These are phyloP conservation scores for Austroboletus festivus DNA, from an alignment of 768 basidiomycete genomes.

Conservation along the genomic window DNA sequence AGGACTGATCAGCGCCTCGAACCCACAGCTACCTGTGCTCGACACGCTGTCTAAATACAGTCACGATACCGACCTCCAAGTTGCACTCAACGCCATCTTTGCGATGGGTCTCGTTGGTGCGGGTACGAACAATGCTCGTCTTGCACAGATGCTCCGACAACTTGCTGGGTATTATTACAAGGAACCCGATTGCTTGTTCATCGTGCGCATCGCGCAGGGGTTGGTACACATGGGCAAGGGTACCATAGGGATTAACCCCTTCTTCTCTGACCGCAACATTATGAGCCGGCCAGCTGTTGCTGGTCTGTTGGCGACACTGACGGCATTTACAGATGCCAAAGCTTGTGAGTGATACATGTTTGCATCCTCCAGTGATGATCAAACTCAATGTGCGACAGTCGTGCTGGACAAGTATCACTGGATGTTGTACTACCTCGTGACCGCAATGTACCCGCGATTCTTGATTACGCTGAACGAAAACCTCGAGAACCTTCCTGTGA, in stretches of 20 bases:
- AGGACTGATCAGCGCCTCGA: slow-evolving; percentile 91
- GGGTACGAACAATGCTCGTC: slow-evolving; percentile 96
- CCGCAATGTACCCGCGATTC: slow-evolving; percentile 98
- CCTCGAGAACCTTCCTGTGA: slow-evolving; percentile 80
- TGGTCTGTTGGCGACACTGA: slow-evolving; percentile 81
- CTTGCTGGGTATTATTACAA: slow-evolving; percentile 98
- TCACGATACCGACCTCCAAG: slow-evolving; percentile 96
- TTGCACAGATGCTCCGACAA: slow-evolving; percentile 96
- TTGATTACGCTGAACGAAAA: slow-evolving; percentile 95
- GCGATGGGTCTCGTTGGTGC: slow-evolving; percentile 99
- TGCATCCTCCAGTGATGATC: background rate
- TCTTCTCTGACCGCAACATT: slow-evolving; percentile 89
- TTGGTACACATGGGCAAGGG: slow-evolving; percentile 99
- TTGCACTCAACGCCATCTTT: slow-evolving; percentile 95
- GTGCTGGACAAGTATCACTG: slow-evolving; percentile 94
- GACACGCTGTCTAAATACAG: slow-evolving; percentile 98
- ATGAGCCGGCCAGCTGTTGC: slow-evolving; percentile 89
- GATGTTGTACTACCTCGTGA: slow-evolving; percentile 96
- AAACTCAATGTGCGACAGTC: slow-evolving; percentile 46
- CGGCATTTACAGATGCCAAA: slow-evolving; percentile 93
- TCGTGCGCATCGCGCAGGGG: slow-evolving; percentile 94
- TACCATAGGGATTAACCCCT: slow-evolving; percentile 94
- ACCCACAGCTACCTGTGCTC: slow-evolving; percentile 90
- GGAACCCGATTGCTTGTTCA: slow-evolving; percentile 94
- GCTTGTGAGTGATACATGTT: slow-evolving; percentile 60